Evolutionary conservation across 805 yeast species (phyloP), one percentile per base, ranked within the genome.

Genomic region (Kregervanrija delftensis): DNA sequence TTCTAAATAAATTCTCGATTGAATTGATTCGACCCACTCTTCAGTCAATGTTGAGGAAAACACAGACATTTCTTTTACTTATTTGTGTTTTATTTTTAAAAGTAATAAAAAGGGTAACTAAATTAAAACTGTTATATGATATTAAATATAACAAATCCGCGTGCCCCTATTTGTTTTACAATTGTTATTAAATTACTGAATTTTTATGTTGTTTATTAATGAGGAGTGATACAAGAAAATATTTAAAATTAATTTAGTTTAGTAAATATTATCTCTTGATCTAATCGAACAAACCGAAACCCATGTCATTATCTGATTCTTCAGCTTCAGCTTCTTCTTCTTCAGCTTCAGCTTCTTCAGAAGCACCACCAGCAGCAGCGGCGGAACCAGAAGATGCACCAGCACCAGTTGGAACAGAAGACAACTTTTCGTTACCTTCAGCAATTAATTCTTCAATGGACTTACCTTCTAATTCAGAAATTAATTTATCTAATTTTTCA

Each of bases 271-370:
- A 17, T 34, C 16, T 33, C 37, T 35, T 32, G 48, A 65, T 61
- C 79, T 93, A 93, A 82, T 93, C 99, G 85, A 93, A 93, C 73
- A 93, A 85, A 81, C 88, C 88, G 81, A 83, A 79, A 61, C 89
- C 89, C 87, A 82, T 81, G 54, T 60, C 65, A 70, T 80, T 86
- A 66, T 73, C 76, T 57, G 73, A 72, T 54, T 68, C 74, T 62
- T 69, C 75, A 52, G 66, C 69, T 49, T 64, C 73, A 53, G 66
- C 74, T 65, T 72, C 79, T 55, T 68, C 81, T 50, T 56, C 74
- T 53, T 61, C 77, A 55, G 67, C 87, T 58, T 71, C 83, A 55
- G 67, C 81, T 56, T 69, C 83, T 51, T 69, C 84, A 47, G 66
- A 78, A 49, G 68, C 79, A 55, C 71, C 79, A 53, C 71, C 76